Conservation (phyloP, 2,329 filamentous ascomycete genomes). For the Diplodia sapinea region DNA sequence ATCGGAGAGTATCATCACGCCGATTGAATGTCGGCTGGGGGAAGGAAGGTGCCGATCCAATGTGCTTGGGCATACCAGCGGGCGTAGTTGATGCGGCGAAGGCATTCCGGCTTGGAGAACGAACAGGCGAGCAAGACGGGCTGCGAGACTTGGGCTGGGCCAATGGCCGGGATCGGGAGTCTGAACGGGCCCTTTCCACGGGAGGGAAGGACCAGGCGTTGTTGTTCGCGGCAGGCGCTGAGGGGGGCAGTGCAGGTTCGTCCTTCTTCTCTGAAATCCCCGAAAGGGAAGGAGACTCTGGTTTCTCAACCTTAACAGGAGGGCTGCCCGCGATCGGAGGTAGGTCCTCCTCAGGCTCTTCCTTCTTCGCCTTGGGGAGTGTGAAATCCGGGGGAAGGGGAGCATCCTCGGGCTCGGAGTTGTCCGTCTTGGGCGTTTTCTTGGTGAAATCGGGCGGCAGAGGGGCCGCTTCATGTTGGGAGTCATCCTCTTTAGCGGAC, state of each 20-base stretch:
- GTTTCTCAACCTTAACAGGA: slow-evolving; percentile 51
- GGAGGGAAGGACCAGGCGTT: slow-evolving; percentile 20
- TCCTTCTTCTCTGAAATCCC: slow-evolving; percentile 49
- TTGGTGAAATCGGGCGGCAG: slow-evolving; percentile 47
- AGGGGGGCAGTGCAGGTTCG: slow-evolving; percentile 3
- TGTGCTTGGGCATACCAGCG: slow-evolving; percentile 46
- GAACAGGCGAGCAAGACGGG: slow-evolving; percentile 36
- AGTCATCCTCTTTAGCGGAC: slow-evolving; percentile 37
- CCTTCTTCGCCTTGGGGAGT: slow-evolving; percentile 38
- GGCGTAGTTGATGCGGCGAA: slow-evolving; percentile 39
- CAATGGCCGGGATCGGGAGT: slow-evolving; percentile 14
- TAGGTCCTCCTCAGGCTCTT: slow-evolving; percentile 45
- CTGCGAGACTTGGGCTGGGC: slow-evolving; percentile 38
- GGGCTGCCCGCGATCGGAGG: slow-evolving; percentile 56
- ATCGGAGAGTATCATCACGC: slow-evolving; percentile 65
- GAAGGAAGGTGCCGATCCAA: slow-evolving; percentile 57
- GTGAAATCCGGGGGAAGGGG: slow-evolving; percentile 48
- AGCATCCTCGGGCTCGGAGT: slow-evolving; percentile 42
- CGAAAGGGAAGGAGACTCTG: slow-evolving; percentile 43
- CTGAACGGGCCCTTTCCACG: slow-evolving; percentile 11
- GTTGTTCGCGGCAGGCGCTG: neutral
- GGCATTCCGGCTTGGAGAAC: slow-evolving; percentile 17
- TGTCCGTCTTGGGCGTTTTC: slow-evolving; percentile 34
- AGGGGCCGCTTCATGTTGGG: slow-evolving; percentile 44
- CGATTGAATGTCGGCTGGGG: slow-evolving; percentile 53